Conservation (phyloP, 176 grass and related monocot species). For the Raddia guianensis region DNA sequence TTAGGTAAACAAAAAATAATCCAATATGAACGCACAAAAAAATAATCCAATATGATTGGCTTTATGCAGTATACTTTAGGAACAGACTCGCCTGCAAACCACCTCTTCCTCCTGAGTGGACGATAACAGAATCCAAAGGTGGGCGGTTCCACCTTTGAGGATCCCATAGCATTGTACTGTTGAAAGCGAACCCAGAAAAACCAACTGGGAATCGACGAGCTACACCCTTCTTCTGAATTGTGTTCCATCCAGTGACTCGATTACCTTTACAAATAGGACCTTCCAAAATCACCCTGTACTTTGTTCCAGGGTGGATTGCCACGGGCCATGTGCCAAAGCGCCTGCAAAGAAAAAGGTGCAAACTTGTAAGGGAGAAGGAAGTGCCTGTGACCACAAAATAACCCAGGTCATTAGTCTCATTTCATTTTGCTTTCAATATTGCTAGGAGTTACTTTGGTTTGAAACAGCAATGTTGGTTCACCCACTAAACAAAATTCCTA, state of each 20-base stretch:
- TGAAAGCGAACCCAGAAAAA: constrained; percentile 84
- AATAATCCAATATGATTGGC: not conserved
- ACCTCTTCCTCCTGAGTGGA: constrained; percentile 67
- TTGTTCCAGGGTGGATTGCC: constrained; percentile 60
- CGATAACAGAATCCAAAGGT: constrained; percentile 65
- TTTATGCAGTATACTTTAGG: constrained; percentile 4
- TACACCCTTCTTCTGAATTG: constrained; percentile 46
- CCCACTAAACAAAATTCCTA: constrained; percentile 1
- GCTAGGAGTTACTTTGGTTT: not conserved
- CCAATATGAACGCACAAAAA: not conserved
- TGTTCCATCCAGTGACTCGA: constrained; percentile 77
- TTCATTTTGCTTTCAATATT: constrained; percentile 27
- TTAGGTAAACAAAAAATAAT: constrained; percentile 1
- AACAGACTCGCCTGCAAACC: constrained; percentile 68
- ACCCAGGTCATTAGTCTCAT: not conserved
- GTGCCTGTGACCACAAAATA: not conserved
- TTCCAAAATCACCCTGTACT: constrained; percentile 67
- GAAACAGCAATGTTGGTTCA: constrained; percentile 28
- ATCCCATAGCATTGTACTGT: constrained; percentile 92
- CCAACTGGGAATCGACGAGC: constrained; percentile 64
- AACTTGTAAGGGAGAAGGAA: constrained; percentile 13
- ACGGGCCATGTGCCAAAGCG: constrained; percentile 86
- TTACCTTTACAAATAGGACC: constrained; percentile 89
- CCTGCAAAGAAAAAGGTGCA: constrained; percentile 45
- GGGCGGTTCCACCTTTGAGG: constrained; percentile 75